Conservation (phyloP, 805 yeast genomes). For the Tetrapisispora arboricola region DNA sequence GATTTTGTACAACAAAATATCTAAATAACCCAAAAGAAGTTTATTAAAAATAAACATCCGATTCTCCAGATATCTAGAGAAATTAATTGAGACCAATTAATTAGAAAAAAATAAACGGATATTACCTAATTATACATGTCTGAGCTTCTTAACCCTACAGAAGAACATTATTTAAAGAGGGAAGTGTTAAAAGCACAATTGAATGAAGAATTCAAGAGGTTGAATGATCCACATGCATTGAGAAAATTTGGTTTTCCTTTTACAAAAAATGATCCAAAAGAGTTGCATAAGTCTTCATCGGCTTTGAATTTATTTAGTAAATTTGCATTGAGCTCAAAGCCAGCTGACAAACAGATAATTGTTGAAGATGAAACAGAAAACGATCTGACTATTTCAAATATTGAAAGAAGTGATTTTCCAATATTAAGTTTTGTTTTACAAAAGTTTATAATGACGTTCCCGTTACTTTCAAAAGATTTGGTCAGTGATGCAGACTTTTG, state of each 20-base stretch:
- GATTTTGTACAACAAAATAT: no score
- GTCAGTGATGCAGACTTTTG: constrained; percentile 55
- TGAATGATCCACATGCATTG: constrained; percentile 54
- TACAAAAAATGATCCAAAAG: constrained; percentile 34
- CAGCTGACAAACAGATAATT: constrained; percentile 8
- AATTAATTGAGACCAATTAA: no score
- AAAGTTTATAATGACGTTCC: constrained; percentile 57
- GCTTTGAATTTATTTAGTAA: not conserved
- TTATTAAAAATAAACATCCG: no score
- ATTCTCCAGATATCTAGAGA: no score
- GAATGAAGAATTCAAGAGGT: constrained; percentile 46
- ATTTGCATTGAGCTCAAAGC: not conserved
- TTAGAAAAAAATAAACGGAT: no score
- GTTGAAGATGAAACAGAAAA: not conserved
- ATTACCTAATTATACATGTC: not conserved
- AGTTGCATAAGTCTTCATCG: not conserved
- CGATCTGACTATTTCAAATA: constrained; percentile 7
- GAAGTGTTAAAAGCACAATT: constrained; percentile 59
- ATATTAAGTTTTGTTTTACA: constrained; percentile 55
- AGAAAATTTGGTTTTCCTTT: constrained; percentile 75
- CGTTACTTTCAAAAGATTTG: constrained; percentile 45
- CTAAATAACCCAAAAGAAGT: no score
- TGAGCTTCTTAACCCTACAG: constrained; percentile 31
- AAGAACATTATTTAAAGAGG: constrained; percentile 83
- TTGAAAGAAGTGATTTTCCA: constrained; percentile 41